Evolutionary conservation across 1,284 basidiomycete genomes (phyloP).

Genomic region (Agroathelia rolfsii): DNA sequence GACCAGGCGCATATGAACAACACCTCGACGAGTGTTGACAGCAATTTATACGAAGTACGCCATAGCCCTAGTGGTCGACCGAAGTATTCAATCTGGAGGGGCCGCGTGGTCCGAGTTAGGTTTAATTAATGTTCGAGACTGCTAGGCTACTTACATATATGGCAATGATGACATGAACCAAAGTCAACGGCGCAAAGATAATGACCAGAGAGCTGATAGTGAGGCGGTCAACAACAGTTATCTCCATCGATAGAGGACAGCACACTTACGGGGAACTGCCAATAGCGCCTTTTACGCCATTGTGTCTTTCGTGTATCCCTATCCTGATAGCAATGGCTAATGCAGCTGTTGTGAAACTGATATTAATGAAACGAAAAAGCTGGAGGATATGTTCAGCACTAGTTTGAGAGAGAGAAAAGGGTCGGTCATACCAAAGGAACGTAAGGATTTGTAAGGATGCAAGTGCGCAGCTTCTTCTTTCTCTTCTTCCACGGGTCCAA

Average conservation of each 20-base stretch:
- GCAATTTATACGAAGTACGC: slow-evolving; percentile 74
- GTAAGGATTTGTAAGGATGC: slow-evolving; percentile 62
- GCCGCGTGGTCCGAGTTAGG: too few species aligned
- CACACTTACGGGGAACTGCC: slow-evolving; percentile 77
- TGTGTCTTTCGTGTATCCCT: slow-evolving; percentile 43
- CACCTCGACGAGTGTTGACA: slow-evolving; percentile 74
- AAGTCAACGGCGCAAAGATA: slow-evolving; percentile 76
- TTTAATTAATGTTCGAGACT: too few species aligned
- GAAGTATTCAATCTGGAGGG: slow-evolving; percentile 77
- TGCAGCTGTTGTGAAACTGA: slow-evolving; percentile 72
- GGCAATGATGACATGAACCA: slow-evolving; percentile 78
- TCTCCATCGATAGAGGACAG: slow-evolving; percentile 6
- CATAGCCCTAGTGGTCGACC: slow-evolving; percentile 84
- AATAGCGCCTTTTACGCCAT: slow-evolving; percentile 54
- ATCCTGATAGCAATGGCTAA: slow-evolving; percentile 76
- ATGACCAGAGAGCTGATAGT: slow-evolving; percentile 69
- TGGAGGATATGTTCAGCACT: slow-evolving; percentile 32
- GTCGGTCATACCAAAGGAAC: slow-evolving; percentile 55
- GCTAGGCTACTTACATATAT: slow-evolving; percentile 69
- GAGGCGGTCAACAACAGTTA: slow-evolving; percentile 10
- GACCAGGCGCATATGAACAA: slow-evolving; percentile 90
- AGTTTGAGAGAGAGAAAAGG: slow-evolving; percentile 16
- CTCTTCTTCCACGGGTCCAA: slow-evolving; percentile 31
- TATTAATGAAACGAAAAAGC: slow-evolving; percentile 80
- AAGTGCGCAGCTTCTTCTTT: slow-evolving; percentile 47